Percentiles rank a stretch among this genome's conserved stretches.
Conservation (phyloP, 306 rosid species). For the Quercus gilva region DNA sequence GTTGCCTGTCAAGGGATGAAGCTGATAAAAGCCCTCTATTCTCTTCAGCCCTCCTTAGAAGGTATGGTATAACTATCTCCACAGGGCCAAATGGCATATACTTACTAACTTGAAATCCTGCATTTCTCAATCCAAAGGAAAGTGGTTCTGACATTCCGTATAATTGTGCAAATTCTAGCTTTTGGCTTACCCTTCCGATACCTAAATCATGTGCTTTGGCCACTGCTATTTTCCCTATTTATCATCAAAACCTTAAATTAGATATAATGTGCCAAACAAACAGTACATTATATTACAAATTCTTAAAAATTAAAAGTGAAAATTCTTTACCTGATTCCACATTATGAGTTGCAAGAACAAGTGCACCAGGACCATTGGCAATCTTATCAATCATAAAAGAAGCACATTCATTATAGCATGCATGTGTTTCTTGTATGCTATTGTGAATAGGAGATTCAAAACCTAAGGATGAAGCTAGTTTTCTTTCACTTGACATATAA, state of each 20-base stretch:
- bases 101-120: slow-evolving; percentile 95
- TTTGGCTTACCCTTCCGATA: slow-evolving; percentile 64
- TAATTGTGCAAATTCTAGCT: slow-evolving; percentile 85
- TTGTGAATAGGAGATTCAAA: slow-evolving; percentile 72
- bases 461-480: slow-evolving; percentile 58
- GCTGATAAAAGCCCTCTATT: slow-evolving; percentile 81
- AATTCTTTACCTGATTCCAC: slow-evolving; percentile 63
- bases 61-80: slow-evolving; percentile 77
- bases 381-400: slow-evolving; percentile 61
- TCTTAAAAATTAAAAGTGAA: neutral
- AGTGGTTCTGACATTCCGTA: slow-evolving; percentile 89
- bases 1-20: slow-evolving; percentile 60
- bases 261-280: neutral
- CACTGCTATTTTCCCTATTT: slow-evolving; percentile 72
- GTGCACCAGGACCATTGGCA: slow-evolving; percentile 55
- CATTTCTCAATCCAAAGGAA: slow-evolving; percentile 71
- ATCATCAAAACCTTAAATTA: neutral
- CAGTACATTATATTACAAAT: neutral
- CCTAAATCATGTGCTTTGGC: slow-evolving; percentile 73
- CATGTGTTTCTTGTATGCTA: slow-evolving; percentile 66
- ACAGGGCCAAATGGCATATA: slow-evolving; percentile 95
- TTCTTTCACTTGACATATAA: slow-evolving; percentile 75
- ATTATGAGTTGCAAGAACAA: slow-evolving; percentile 87
- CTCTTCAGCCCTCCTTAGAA: slow-evolving; percentile 88
- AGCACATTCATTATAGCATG: slow-evolving; percentile 68